Evolutionary conservation across 2,329 filamentous ascomycete genomes (phyloP).

Genomic region (Trichophyton benhamiae): DNA sequence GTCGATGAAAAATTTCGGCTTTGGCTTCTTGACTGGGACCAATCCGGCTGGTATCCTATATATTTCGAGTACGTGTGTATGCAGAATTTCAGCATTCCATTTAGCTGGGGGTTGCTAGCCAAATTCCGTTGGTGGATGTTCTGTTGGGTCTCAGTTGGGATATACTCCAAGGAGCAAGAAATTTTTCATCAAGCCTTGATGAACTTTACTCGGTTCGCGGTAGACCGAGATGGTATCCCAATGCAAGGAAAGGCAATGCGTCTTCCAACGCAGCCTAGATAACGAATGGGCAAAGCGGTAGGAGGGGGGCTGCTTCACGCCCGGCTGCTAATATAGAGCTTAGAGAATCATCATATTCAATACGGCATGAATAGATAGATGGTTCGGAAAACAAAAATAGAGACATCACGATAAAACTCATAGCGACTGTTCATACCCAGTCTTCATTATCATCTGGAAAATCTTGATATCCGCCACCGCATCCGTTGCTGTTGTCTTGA

Average conservation of each 20-base stretch:
- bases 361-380: neutral
- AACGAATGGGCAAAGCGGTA: neutral
- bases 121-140: constrained; percentile 9
- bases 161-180: constrained; percentile 6
- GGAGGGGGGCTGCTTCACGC: neutral
- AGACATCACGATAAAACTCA: neutral
- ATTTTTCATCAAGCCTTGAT: neutral
- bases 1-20: constrained; percentile 16
- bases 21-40: constrained; percentile 13
- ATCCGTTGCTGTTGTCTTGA: constrained; percentile 34
- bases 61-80: constrained; percentile 13
- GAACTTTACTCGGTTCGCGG: neutral
- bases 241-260: neutral
- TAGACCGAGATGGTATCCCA: neutral
- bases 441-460: constrained; percentile 29
- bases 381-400: neutral
- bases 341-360: neutral
- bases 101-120: constrained; percentile 5
- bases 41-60: constrained; percentile 10
- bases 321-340: neutral
- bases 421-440: constrained; percentile 9
- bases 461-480: constrained; percentile 31
- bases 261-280: neutral
- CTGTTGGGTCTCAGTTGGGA: constrained; percentile 9
- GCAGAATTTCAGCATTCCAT: constrained; percentile 10